These are phyloP conservation scores for Stygiomarasmius scandens DNA, from an alignment of 1,284 basidiomycete genomes.

Conservation along the genomic window DNA sequence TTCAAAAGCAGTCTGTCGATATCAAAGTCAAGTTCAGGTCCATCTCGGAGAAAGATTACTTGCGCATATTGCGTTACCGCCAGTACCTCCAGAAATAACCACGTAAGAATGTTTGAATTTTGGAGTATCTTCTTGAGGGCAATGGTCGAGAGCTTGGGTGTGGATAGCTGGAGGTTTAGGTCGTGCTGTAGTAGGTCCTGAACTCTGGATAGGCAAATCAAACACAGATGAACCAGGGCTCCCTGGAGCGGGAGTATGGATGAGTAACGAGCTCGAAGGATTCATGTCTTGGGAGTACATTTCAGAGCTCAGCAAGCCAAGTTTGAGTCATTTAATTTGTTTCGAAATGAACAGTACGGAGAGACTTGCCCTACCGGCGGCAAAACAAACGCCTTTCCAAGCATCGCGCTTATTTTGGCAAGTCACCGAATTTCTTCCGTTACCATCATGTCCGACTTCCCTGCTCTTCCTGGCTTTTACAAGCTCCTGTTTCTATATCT, in stretches of 20 bases:
- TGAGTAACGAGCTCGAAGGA: neutral
- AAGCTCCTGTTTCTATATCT: conserved; percentile 67
- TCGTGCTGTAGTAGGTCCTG: conserved; percentile 2
- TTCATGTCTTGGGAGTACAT: neutral
- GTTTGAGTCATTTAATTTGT: neutral
- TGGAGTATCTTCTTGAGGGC: neutral
- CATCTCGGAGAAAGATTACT: too few relatives aligned
- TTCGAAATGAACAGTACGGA: too few relatives aligned
- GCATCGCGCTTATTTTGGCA: too few relatives aligned
- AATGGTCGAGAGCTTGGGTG: conserved; percentile 10
- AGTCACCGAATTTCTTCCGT: too few relatives aligned
- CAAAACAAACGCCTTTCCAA: too few relatives aligned
- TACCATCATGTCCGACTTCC: conserved; percentile 44
- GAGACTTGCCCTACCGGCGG: too few relatives aligned
- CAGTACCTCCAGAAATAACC: conserved; percentile 82
- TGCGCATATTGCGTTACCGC: conserved; percentile 78
- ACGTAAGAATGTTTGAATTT: conserved; percentile 45
- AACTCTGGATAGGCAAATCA: conserved; percentile 59
- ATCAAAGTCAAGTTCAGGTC: too few relatives aligned
- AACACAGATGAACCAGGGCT: conserved; percentile 74
- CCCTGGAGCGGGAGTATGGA: conserved; percentile 24
- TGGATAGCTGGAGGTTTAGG: conserved; percentile 19
- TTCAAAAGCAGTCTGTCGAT: conserved; percentile 51
- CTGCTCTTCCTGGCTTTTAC: conserved; percentile 70
- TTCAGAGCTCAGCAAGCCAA: neutral